phyloP scores from a whole-genome alignment of 768 basidiomycete species.

The Pulveroboletus sp. region DNA sequence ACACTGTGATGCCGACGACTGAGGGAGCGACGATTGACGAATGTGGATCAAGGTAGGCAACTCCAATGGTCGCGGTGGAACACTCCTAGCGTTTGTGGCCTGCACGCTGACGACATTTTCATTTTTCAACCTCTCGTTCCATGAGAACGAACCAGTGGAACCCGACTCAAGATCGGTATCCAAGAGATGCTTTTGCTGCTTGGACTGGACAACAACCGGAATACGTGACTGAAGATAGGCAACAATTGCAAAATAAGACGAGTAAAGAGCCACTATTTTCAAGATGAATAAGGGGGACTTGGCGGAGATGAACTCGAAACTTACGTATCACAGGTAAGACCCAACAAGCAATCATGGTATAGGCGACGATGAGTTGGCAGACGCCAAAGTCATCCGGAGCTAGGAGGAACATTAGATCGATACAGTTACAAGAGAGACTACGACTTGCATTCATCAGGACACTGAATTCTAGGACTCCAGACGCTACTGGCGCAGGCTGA shows the following conservation, averaged over 20 bases:
- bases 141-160: constrained; percentile 1
- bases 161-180: constrained; percentile 20
- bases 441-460: constrained; percentile 39
- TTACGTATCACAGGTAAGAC: constrained; percentile 46
- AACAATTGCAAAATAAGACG: constrained; percentile 36
- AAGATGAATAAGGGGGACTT: constrained; percentile 4
- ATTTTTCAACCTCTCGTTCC: constrained; percentile 5
- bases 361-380: constrained; percentile 47
- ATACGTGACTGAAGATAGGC: constrained; percentile 33
- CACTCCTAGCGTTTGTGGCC: background rate
- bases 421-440: background rate
- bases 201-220: constrained; percentile 15
- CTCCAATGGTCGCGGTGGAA: constrained; percentile 1
- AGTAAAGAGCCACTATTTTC: constrained; percentile 40
- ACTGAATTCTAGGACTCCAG: constrained; percentile 41
- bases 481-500: constrained; percentile 39
- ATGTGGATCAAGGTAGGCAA: constrained; percentile 10
- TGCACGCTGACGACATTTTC: background rate
- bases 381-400: constrained; percentile 38
- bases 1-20: background rate
- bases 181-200: background rate
- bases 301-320: constrained; percentile 17
- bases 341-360: constrained; percentile 51
- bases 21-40: constrained; percentile 3
- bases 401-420: constrained; percentile 10